phyloP scores from a whole-genome alignment of 2,329 filamentous ascomycete genomes.

The Bertia moriformis region DNA sequence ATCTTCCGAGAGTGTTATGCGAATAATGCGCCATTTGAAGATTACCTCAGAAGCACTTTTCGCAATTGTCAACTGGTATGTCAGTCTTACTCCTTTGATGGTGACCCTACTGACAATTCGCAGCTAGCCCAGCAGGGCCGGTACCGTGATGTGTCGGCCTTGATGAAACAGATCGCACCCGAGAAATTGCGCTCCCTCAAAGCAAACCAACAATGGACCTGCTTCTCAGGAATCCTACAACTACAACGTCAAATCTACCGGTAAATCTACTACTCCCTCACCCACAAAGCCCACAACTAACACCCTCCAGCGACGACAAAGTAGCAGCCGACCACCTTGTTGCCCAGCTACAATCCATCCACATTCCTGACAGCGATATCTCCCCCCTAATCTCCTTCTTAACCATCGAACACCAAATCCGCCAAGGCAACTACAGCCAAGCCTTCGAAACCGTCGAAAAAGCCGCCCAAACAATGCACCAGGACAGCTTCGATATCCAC shows the following conservation, averaged over 20 bases:
- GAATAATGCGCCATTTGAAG: not conserved
- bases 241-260: slow-evolving; percentile 22
- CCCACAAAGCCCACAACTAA: slow-evolving; percentile 6
- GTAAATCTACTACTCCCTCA: slow-evolving; percentile 9
- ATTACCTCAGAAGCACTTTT: not conserved
- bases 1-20: slow-evolving; percentile 1
- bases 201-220: slow-evolving; percentile 15
- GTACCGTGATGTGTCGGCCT: not conserved
- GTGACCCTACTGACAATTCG: not conserved
- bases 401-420: slow-evolving; percentile 42
- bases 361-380: slow-evolving; percentile 40
- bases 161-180: not conserved
- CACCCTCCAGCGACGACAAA: slow-evolving; percentile 27
- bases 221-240: slow-evolving; percentile 23
- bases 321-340: slow-evolving; percentile 40
- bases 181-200: not conserved
- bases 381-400: slow-evolving; percentile 40
- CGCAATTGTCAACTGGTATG: not conserved
- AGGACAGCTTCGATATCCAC: slow-evolving; percentile 43
- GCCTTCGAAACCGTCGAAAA: slow-evolving; percentile 39
- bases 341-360: slow-evolving; percentile 35
- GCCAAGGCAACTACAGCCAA: slow-evolving; percentile 30
- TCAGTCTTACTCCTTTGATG: not conserved
- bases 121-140: not conserved
- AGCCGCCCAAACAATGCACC: slow-evolving; percentile 30